phyloP scores from a whole-genome alignment of 306 rosid genomes.

The Malus asiatica region DNA sequence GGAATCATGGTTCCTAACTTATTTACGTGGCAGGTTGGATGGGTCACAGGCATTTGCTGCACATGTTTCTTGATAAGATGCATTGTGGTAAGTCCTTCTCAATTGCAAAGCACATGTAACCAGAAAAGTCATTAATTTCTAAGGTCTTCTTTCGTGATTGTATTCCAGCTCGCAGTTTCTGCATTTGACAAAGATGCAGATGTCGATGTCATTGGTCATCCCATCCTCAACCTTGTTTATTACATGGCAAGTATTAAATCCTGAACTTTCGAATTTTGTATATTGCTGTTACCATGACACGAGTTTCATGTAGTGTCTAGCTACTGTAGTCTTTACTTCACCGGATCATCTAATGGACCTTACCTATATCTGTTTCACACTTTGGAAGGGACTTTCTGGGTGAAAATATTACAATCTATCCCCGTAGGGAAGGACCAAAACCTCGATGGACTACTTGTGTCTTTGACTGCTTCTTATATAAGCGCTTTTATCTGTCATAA shows the following conservation, averaged over 20 bases:
- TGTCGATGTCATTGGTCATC: slow-evolving; percentile 55
- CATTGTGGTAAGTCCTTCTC: slow-evolving; percentile 47
- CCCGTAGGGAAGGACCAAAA: not conserved
- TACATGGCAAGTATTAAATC: slow-evolving; percentile 47
- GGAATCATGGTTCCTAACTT: not conserved
- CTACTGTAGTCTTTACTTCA: not conserved
- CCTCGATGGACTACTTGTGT: not conserved
- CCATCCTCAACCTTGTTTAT: slow-evolving; percentile 54
- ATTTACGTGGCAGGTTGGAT: slow-evolving; percentile 53
- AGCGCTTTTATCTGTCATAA: not conserved
- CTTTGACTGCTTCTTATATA: not conserved
- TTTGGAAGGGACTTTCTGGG: not conserved
- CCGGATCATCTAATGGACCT: not conserved
- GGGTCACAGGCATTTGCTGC: slow-evolving; percentile 63
- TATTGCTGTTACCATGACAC: not conserved
- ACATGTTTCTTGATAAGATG: slow-evolving; percentile 74
- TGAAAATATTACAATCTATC: too few species aligned
- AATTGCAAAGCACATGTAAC: not conserved
- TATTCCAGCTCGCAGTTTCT: slow-evolving; percentile 49
- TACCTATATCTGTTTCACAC: not conserved
- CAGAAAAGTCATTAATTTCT: not conserved
- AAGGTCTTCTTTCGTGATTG: slow-evolving; percentile 14
- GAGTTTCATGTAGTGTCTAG: not conserved
- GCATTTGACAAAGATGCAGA: slow-evolving; percentile 38
- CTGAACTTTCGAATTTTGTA: not conserved